A percentile compares a stretch with the other conserved stretches of the same genome.
These are phyloP conservation scores for Rhodotorula sp. DNA, from an alignment of 1,284 basidiomycete genomes.

Conservation along the genomic window DNA sequence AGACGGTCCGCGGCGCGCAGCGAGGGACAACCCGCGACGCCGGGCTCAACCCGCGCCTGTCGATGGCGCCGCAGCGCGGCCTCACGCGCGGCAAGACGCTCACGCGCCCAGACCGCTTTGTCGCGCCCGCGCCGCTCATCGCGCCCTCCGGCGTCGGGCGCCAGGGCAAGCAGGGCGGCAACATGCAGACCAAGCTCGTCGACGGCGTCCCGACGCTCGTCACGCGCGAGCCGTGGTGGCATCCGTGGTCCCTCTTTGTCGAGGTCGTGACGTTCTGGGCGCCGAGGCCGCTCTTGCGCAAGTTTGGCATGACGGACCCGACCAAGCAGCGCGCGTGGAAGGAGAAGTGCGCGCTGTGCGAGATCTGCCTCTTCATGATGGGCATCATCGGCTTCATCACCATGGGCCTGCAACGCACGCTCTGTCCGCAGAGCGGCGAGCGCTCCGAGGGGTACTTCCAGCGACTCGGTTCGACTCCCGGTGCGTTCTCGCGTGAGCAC, in stretches of 20 bases:
- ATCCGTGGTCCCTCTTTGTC: constrained; percentile 80
- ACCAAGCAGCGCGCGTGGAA: constrained; percentile 88
- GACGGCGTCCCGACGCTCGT: constrained; percentile 38
- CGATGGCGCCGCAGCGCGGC: constrained; percentile 12
- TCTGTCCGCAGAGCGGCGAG: constrained; percentile 69
- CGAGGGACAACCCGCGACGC: constrained; percentile 37
- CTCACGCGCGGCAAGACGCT: constrained; percentile 80
- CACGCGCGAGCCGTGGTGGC: constrained; percentile 52
- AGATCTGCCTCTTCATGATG: constrained; percentile 77
- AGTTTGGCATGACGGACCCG: constrained; percentile 75
- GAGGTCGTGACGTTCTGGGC: constrained; percentile 87
- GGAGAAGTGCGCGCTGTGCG: constrained; percentile 92
- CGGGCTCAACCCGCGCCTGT: constrained; percentile 17
- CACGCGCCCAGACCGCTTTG: constrained; percentile 89
- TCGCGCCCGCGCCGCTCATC: constrained; percentile 90
- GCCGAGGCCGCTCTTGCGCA: constrained; percentile 71
- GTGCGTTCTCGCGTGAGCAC: constrained; percentile 20
- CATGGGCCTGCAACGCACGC: constrained; percentile 86
- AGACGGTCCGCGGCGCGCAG: constrained; percentile 37
- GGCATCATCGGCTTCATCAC: constrained; percentile 85
- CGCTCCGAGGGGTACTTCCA: constrained; percentile 39
- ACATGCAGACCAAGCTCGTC: constrained; percentile 31
- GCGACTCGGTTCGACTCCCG: constrained; percentile 36
- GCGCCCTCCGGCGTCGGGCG: constrained; percentile 60
- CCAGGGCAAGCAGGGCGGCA: constrained; percentile 23